Evolutionary conservation across 257 asterid species (phyloP).

Genomic region (Fraxinus cuspidata): DNA sequence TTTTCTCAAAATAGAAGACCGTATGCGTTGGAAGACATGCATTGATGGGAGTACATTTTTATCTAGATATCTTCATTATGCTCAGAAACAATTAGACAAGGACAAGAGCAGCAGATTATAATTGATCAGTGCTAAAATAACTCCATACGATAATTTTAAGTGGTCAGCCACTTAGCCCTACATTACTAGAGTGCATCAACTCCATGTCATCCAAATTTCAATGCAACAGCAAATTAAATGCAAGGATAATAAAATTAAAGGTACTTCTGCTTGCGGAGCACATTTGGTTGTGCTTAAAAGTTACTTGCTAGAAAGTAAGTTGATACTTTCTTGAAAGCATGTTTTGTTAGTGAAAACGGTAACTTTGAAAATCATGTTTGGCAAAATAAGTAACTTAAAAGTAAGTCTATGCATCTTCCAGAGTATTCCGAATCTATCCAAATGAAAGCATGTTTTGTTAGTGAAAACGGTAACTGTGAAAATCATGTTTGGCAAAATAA

Average conservation of each 20-base stretch:
- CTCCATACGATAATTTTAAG: background rate
- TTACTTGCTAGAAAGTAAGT: background rate
- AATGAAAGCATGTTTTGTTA: too few relatives aligned
- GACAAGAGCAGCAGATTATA: background rate
- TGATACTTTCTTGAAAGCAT: background rate
- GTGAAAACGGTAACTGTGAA: background rate
- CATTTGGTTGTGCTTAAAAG: background rate
- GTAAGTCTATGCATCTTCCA: background rate
- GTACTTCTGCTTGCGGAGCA: background rate
- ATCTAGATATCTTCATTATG: conserved; percentile 12
- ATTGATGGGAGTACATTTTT: conserved; percentile 16
- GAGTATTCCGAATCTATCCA: background rate
- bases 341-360: background rate
- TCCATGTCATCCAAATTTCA: background rate
- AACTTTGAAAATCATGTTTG: background rate
- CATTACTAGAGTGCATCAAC: background rate
- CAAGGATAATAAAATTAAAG: background rate
- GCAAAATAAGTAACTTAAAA: background rate
- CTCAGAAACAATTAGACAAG: background rate
- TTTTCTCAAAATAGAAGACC: conserved; percentile 9
- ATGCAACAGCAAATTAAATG: background rate
- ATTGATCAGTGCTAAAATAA: background rate
- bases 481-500: background rate
- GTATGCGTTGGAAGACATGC: conserved; percentile 13
- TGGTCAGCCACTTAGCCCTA: background rate